A percentile compares a stretch with the other conserved stretches of the same genome.
Evolutionary conservation across 1,284 basidiomycete species (phyloP).

Genomic region (Tilletia setariae): DNA sequence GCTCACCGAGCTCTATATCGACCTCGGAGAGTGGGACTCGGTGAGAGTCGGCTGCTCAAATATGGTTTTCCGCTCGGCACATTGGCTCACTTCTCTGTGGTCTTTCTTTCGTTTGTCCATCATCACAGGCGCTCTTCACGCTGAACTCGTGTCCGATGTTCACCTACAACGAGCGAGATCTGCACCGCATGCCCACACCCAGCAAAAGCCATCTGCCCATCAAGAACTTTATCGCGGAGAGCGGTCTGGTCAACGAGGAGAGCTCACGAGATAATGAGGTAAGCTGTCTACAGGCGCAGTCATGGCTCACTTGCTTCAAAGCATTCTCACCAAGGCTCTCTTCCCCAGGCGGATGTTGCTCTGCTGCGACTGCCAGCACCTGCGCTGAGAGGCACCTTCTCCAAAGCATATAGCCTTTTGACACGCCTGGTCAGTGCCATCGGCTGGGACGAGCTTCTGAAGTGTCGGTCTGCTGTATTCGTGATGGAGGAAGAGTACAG

Average conservation of each 20-base stretch:
- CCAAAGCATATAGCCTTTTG: conserved; percentile 85
- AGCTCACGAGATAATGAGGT: conserved; percentile 72
- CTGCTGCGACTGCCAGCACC: conserved; percentile 89
- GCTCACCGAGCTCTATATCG: conserved; percentile 89
- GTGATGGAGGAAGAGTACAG: conserved; percentile 99
- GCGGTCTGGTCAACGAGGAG: conserved; percentile 62
- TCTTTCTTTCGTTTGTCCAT: background rate
- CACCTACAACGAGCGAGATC: conserved; percentile 93
- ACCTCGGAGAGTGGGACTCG: conserved; percentile 75
- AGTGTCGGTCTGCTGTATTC: conserved; percentile 87
- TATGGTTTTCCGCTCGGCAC: no score
- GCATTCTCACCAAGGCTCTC: no score
- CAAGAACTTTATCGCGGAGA: conserved; percentile 76
- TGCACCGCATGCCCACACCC: conserved; percentile 80
- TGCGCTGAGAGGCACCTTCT: conserved; percentile 89
- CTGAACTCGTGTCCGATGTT: conserved; percentile 99
- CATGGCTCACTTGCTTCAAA: background rate
- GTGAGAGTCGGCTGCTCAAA: background rate
- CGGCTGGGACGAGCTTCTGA: conserved; percentile 97
- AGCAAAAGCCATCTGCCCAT: conserved; percentile 81
- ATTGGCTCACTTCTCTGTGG: background rate
- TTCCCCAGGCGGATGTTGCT: conserved; percentile 75
- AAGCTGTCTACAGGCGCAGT: no score
- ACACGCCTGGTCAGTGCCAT: conserved; percentile 86
- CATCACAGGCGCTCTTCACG: conserved; percentile 72